phyloP scores from a whole-genome alignment of 2,329 filamentous ascomycete genomes.

The Cryphonectria radicalis region DNA sequence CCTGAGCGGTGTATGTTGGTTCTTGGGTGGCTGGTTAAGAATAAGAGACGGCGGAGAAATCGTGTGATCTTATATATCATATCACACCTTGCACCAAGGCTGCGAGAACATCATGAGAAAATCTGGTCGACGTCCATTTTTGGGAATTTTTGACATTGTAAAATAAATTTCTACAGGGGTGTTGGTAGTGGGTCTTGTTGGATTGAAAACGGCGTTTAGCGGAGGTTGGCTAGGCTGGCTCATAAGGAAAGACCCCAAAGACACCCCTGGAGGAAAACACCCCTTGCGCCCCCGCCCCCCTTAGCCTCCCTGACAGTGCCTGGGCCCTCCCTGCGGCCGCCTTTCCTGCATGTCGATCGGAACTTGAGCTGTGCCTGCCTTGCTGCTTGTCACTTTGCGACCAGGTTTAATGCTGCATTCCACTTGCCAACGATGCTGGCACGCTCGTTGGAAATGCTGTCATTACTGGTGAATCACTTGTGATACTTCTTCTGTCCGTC shows the following conservation, averaged over 20 bases:
- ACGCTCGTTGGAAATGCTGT: conserved; percentile 6
- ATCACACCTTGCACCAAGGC: not conserved
- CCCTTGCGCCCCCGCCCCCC: not conserved
- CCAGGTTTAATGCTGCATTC: conserved; percentile 2
- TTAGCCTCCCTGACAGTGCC: not conserved
- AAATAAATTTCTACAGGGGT: conserved; percentile 24
- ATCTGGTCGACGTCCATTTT: not conserved
- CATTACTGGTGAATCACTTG: conserved; percentile 2
- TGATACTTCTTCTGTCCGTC: conserved; percentile 13
- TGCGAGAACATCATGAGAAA: conserved; percentile 1
- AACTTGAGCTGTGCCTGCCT: conserved; percentile 4
- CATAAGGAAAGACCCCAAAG: not conserved
- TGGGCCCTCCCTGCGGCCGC: not conserved
- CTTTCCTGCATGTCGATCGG: not conserved
- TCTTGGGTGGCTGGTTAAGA: not conserved
- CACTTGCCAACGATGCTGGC: conserved; percentile 2
- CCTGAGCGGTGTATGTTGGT: not conserved
- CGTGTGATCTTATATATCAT: not conserved
- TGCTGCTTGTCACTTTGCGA: conserved; percentile 12
- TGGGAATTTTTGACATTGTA: conserved; percentile 4
- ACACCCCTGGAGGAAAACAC: not conserved
- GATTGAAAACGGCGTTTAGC: not conserved
- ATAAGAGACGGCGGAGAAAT: not conserved
- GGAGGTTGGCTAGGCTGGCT: not conserved
- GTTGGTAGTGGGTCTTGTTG: not conserved